Percentiles rank a stretch among this genome's conserved stretches.
Evolutionary conservation across 2,329 filamentous ascomycete genomes (phyloP).

Genomic region (Penicillium palitans): DNA sequence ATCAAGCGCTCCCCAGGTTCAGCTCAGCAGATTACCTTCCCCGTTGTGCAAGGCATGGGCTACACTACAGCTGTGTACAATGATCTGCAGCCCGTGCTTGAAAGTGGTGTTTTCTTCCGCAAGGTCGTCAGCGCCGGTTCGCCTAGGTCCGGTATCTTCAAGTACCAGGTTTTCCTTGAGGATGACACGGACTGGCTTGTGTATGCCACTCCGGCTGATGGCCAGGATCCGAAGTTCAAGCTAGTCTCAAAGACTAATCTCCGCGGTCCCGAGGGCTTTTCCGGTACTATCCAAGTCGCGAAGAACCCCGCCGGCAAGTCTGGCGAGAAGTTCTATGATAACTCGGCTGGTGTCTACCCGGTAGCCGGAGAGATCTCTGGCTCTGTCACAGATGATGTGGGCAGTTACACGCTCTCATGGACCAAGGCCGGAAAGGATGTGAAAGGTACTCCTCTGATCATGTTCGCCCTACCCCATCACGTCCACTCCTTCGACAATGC

Average conservation of each 20-base stretch:
- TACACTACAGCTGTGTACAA: constrained; percentile 79
- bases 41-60: constrained; percentile 84
- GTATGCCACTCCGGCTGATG: constrained; percentile 66
- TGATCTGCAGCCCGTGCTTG: constrained; percentile 68
- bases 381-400: constrained; percentile 54
- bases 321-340: constrained; percentile 71
- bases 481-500: constrained; percentile 67
- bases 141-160: constrained; percentile 66
- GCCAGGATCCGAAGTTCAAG: constrained; percentile 64
- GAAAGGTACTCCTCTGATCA: constrained; percentile 62
- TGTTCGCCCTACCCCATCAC: constrained; percentile 90
- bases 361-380: constrained; percentile 65
- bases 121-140: constrained; percentile 57
- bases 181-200: constrained; percentile 76
- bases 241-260: constrained; percentile 67
- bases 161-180: constrained; percentile 72
- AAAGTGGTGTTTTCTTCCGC: constrained; percentile 72
- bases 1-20: constrained; percentile 58
- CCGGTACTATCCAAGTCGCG: constrained; percentile 77
- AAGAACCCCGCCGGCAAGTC: constrained; percentile 65
- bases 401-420: constrained; percentile 73
- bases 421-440: constrained; percentile 65
- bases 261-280: constrained; percentile 66
- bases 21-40: constrained; percentile 68
- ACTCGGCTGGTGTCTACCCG: constrained; percentile 73